Conservation (phyloP, 1,284 basidiomycete species). For the Paramarasmius palmivorus region DNA sequence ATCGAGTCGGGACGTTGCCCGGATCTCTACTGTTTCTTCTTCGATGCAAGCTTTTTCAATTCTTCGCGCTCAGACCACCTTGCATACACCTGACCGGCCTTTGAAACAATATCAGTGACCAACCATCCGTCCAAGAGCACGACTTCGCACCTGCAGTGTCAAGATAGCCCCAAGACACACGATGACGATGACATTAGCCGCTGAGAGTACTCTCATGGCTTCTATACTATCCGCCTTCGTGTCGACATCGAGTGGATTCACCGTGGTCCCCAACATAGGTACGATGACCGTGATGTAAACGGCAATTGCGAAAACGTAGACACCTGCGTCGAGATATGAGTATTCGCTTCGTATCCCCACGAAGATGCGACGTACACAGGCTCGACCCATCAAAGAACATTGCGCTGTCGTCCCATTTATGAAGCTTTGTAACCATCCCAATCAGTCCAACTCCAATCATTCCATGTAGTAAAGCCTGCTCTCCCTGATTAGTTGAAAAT, state of each 20-base stretch:
- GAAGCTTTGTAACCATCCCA: constrained; percentile 74
- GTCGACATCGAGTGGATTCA: constrained; percentile 56
- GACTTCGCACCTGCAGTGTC: constrained; percentile 58
- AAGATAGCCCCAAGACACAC: constrained; percentile 66
- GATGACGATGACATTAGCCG: constrained; percentile 83
- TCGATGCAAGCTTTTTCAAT: constrained; percentile 32
- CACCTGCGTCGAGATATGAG: constrained; percentile 42
- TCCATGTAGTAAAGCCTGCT: constrained; percentile 79
- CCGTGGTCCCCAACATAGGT: constrained; percentile 73
- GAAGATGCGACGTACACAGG: constrained; percentile 55
- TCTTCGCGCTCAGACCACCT: constrained; percentile 57
- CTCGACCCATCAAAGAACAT: constrained; percentile 90
- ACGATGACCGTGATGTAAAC: constrained; percentile 83
- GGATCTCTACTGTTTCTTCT: constrained; percentile 39
- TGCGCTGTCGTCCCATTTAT: constrained; percentile 87
- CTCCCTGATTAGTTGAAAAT: not conserved
- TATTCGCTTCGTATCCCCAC: constrained; percentile 8
- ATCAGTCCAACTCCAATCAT: constrained; percentile 77
- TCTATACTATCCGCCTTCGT: constrained; percentile 68
- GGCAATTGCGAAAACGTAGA: constrained; percentile 72
- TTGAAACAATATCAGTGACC: constrained; percentile 19
- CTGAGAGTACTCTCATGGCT: constrained; percentile 78
- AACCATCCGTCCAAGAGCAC: constrained; percentile 9
- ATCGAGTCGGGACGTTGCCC: no score
- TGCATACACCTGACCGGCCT: constrained; percentile 89